Evolutionary conservation across 805 yeast genomes (phyloP).

Genomic region (Lachancea dasiensis): DNA sequence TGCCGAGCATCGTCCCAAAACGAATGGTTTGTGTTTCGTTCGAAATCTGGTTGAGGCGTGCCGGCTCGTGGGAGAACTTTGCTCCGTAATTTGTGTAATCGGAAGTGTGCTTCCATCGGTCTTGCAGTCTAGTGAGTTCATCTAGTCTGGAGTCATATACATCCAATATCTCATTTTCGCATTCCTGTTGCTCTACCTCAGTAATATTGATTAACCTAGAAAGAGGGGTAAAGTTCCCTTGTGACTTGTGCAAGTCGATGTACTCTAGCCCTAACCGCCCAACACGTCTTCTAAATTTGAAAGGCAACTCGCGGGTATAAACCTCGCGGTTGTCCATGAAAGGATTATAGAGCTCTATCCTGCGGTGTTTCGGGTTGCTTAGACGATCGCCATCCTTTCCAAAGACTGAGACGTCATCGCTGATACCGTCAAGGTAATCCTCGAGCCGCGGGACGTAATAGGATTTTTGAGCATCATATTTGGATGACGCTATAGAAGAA

Average conservation of each 20-base stretch:
- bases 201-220: constrained; percentile 39
- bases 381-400: constrained; percentile 31
- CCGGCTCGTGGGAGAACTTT: constrained; percentile 72
- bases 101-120: constrained; percentile 62
- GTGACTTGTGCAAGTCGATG: constrained; percentile 65
- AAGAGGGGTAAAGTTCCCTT: constrained; percentile 31
- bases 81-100: constrained; percentile 42
- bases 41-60: constrained; percentile 72
- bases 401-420: constrained; percentile 20
- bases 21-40: constrained; percentile 84
- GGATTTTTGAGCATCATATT: constrained; percentile 58
- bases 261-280: constrained; percentile 68
- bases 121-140: constrained; percentile 42
- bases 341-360: constrained; percentile 35
- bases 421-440: constrained; percentile 27
- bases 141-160: constrained; percentile 46
- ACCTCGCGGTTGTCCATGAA: constrained; percentile 28
- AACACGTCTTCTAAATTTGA: constrained; percentile 63
- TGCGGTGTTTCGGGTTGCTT: constrained; percentile 23
- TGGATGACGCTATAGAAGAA: constrained; percentile 67
- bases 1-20: constrained; percentile 84
- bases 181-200: constrained; percentile 28
- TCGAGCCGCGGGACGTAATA: constrained; percentile 38
- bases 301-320: constrained; percentile 38
- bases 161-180: constrained; percentile 27